Evolutionary conservation across 192 early-diverging fungal genomes (phyloP).

Genomic region (Rhizoclosmatium globosum): DNA sequence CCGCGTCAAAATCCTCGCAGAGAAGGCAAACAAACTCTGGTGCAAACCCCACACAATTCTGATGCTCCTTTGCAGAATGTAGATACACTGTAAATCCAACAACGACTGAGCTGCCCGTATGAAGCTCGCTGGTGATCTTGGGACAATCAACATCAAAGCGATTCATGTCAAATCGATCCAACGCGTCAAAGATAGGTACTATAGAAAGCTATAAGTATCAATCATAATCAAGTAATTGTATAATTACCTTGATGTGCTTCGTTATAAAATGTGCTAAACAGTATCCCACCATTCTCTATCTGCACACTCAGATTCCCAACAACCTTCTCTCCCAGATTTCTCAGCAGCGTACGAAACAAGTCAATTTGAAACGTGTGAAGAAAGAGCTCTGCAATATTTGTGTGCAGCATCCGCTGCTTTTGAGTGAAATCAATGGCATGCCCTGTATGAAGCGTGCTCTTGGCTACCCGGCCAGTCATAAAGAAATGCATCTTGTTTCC

Average conservation of each 20-base stretch:
- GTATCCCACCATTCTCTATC: neutral
- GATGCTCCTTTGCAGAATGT: neutral
- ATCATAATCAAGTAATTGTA: neutral
- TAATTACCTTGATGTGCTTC: neutral
- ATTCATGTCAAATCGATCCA: neutral
- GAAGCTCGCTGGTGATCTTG: neutral
- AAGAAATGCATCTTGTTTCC: neutral
- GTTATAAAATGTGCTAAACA: neutral
- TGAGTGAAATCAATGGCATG: neutral
- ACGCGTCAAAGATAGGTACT: neutral
- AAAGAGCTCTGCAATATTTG: neutral
- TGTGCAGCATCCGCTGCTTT: neutral
- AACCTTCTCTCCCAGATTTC: neutral
- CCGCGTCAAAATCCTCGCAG: neutral
- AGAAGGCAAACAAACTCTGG: neutral
- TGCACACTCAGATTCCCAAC: neutral
- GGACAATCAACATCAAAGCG: neutral
- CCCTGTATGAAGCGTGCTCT: neutral
- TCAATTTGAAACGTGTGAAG: neutral
- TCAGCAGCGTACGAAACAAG: neutral
- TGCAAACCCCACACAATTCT: neutral
- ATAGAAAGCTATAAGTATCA: neutral
- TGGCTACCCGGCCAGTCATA: neutral
- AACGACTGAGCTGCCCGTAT: neutral
- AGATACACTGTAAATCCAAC: neutral